Evolutionary conservation across 768 basidiomycete genomes (phyloP), one percentile per base, ranked within the genome.

Genomic region (Boletus fagicola): DNA sequence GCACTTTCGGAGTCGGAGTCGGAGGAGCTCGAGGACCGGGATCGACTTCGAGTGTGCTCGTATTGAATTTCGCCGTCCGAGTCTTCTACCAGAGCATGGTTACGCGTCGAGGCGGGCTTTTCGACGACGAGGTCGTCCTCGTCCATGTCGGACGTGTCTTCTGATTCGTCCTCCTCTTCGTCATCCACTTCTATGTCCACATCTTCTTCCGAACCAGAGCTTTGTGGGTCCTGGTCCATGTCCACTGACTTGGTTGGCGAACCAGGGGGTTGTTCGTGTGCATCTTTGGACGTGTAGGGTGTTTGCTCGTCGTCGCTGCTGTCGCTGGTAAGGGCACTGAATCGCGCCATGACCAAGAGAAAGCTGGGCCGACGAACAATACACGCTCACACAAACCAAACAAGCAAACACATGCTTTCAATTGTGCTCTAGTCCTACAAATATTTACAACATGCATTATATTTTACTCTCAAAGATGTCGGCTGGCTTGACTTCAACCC

Each of bases 241-340:
- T 70, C 72, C 51, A 65, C 59, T 0, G 69, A 64, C 58, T 53
- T 72, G 51, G 54, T 49, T 42, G 59, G 62, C 24, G 64, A 62
- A 36, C 58, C 60, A 20, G 60, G 57, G 2, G 39, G 44, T 2
- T 28, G 50, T 49, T 60, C 63, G 15, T 49, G 65, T 26, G 44
- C 68, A 61, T 72, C 65, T 45, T 68, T 52, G 38, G 70, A 68
- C 58, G 72, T 52, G 54, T 72, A 65, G 7, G 72, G 60, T 35
- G 74, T 73, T 35, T 77, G 77, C 52, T 80, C 81, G 67, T 82
- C 80, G 67, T 82, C 82, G 53, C 77, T 77, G 62, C 71, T 77
- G 69, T 84, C 85, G 71, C 81, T 84, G 18, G 76, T 74, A 67
- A 81, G 80, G 31, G 87, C 87, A 56, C 82, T 80, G 75, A 88